Conservation (phyloP, 2,329 filamentous ascomycete species). For the Paecilomyces niveus region DNA sequence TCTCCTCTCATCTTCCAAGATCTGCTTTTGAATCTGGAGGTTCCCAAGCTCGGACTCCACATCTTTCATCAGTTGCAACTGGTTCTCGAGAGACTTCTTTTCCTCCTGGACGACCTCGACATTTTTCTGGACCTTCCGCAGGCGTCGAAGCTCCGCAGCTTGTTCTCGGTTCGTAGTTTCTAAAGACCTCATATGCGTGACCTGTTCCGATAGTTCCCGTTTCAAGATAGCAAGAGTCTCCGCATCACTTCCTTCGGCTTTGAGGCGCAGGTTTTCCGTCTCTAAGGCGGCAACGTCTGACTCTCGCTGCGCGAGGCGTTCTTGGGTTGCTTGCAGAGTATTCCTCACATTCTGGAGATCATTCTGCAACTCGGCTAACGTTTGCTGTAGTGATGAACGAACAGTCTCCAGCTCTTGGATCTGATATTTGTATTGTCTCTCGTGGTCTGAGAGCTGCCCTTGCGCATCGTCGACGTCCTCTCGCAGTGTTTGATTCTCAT, state of each 20-base stretch:
- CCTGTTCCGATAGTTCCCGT: slow-evolving; percentile 81
- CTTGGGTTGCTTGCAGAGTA: slow-evolving; percentile 56
- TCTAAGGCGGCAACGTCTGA: slow-evolving; percentile 67
- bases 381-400: slow-evolving; percentile 51
- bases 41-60: slow-evolving; percentile 73
- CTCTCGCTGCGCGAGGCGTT: slow-evolving; percentile 62
- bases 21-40: slow-evolving; percentile 71
- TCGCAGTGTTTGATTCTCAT: slow-evolving; percentile 64
- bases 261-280: slow-evolving; percentile 73
- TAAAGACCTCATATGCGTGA: slow-evolving; percentile 79
- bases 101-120: slow-evolving; percentile 93
- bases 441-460: slow-evolving; percentile 62
- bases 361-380: slow-evolving; percentile 43
- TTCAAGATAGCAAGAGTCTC: slow-evolving; percentile 82
- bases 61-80: slow-evolving; percentile 65
- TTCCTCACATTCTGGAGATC: slow-evolving; percentile 50
- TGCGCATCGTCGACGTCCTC: slow-evolving; percentile 81
- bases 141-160: slow-evolving; percentile 67
- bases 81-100: slow-evolving; percentile 74
- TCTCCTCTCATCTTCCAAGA: slow-evolving; percentile 78
- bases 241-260: slow-evolving; percentile 77
- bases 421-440: slow-evolving; percentile 57
- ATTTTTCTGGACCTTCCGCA: slow-evolving; percentile 75
- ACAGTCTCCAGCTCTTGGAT: slow-evolving; percentile 56
- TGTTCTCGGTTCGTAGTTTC: slow-evolving; percentile 78